Evolutionary conservation across 345 rosid genomes (phyloP), one percentile per base, ranked within the genome.

Genomic region (Hibiscus trionum): DNA sequence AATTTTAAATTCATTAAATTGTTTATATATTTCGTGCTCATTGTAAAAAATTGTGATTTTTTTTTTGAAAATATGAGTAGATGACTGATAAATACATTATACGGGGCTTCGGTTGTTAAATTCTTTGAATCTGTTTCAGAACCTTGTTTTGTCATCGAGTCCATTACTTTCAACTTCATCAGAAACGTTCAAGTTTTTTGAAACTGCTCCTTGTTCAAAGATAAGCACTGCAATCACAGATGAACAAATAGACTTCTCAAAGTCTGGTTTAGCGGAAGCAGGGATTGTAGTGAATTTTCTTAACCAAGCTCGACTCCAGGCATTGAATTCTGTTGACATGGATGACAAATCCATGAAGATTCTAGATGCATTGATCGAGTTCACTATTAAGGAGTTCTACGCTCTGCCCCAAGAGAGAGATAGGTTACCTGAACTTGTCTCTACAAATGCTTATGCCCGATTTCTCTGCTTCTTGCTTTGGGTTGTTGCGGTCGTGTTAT

Each of bases 301-400:
- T 4, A 66, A 47, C 19, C 53, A 80, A 69, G 84, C 78, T 53
- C 78, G 56, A 68, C 19, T 11, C 14, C 77, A 76, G 72, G 79
- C 72, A 44, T 44, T 58, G 70, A 77, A 73, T 15, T 82, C 86
- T 1, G 44, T 4, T 58, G 15, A 58, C 33, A 52, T 68, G 31
- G 78, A 80, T 10, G 4, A 60, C 50, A 71, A 50, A 14, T 77
- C 77, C 2, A 82, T 71, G 85, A 79, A 78, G 76, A 71, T 84
- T 69, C 66, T 84, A 16, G 80, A 82, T 47, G 71, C 74, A 46
- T 52, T 85, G 24, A 64, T 85, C 37, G 55, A 62, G 68, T 61
- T 50, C 24, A 58, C 55, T 11, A 14, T 72, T 14, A 3, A 72
- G 15, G 66, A 58, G 46, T 58, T 72, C n/a, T 61, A 61, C 39